Evolutionary conservation across 2,329 filamentous ascomycete species (phyloP).

Genomic region (Hysterium pulicare): DNA sequence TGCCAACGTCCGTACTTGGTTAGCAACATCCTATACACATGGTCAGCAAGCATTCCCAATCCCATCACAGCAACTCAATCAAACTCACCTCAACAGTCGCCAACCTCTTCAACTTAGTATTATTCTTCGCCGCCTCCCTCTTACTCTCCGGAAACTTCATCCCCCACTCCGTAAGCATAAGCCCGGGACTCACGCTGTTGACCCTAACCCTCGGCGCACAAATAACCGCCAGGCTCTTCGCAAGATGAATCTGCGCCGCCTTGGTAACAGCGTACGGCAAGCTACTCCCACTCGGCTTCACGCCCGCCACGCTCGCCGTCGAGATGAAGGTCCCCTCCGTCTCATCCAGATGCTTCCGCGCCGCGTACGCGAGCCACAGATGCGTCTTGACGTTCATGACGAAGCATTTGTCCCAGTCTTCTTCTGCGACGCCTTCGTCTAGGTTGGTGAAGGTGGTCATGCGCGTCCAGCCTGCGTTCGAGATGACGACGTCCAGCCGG

Average conservation of each 20-base stretch:
- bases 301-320: slow-evolving; percentile 62
- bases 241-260: slow-evolving; percentile 66
- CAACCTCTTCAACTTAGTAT: slow-evolving; percentile 49
- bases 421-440: slow-evolving; percentile 55
- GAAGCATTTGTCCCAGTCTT: slow-evolving; percentile 66
- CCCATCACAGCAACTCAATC: too few relatives aligned
- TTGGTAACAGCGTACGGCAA: slow-evolving; percentile 76
- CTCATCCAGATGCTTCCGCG: slow-evolving; percentile 56
- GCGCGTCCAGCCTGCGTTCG: slow-evolving; percentile 60
- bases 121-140: slow-evolving; percentile 40
- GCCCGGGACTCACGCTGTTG: slow-evolving; percentile 63
- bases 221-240: slow-evolving; percentile 61
- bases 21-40: slow-evolving; percentile 28
- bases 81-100: slow-evolving; percentile 49
- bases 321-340: slow-evolving; percentile 62
- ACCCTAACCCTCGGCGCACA: slow-evolving; percentile 61
- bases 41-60: not conserved
- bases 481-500: slow-evolving; percentile 47
- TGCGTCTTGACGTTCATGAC: slow-evolving; percentile 57
- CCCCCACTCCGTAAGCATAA: slow-evolving; percentile 59
- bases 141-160: slow-evolving; percentile 47
- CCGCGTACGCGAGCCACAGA: slow-evolving; percentile 53
- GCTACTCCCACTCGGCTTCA: slow-evolving; percentile 62
- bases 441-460: slow-evolving; percentile 58
- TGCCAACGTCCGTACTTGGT: slow-evolving; percentile 33